Evolutionary conservation across 371 early-diverging fungal species (phyloP), one percentile per base, ranked within the genome.

Genomic region (Scutellospora calospora): DNA sequence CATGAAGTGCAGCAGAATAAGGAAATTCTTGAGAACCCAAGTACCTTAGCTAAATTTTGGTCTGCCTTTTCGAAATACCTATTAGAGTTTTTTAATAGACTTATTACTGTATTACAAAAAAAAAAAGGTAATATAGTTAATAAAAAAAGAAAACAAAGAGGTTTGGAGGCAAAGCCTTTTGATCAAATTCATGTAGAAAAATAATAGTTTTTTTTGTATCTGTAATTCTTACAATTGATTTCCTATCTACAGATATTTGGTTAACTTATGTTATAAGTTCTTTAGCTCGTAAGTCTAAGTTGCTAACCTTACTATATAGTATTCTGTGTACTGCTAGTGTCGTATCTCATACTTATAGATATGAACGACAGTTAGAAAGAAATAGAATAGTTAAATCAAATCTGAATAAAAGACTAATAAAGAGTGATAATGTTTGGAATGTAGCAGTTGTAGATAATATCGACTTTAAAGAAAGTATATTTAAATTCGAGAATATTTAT

Each of bases 191-290:
- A 11, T 3, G 25, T 25, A 57, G 25, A 57, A 57, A 57, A 57
- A 57, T 57, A n/a, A 57, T 57, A 57, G 57, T 57, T 25, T 76
- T 76, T 62, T 27, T 76, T 18, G 16, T 62, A n/a, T 76, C 49
- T 16, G 35, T 59, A 9, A 49, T 76, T 45, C 20, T 76, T 27
- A 31, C 2, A n/a, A 41, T 76, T 20, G 35, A 41, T 5, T 62
- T 41, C 20, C 60, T 31, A 3, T 33, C n/a, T 11, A n/a, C 60
- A 29, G 35, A 62, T 18, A 25, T 76, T 33, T 76, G 74, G 33
- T 9, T 55, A 6, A 22, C 57, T 20, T 11, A 29, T 4, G 20
- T 76, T n/a, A 38, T 76, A 16, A 20, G 38, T 5, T 31, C 6
- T 41, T 5, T 76, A 4, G 59, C 33, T 62, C 25, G 18, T 20